Conservation (phyloP, 106 monocot genomes). For the Amphibolis antarctica region DNA sequence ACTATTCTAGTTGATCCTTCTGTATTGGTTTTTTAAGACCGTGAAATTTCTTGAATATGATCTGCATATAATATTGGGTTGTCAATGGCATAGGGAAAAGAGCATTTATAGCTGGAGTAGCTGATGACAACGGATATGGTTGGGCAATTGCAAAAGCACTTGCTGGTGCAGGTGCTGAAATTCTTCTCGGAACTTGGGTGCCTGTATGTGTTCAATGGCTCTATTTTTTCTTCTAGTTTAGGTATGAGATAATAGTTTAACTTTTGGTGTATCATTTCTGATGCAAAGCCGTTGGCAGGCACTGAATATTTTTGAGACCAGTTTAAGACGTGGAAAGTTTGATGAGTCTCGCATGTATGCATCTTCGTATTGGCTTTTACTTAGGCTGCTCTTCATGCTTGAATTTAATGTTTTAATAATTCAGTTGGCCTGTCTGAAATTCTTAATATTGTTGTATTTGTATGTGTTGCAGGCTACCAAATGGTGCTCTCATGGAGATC, state of each 20-base stretch:
- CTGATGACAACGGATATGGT: constrained; percentile 98
- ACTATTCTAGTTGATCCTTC: too few relatives aligned
- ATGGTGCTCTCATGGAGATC: constrained; percentile 90
- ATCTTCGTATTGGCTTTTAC: background rate
- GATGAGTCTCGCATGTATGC: constrained; percentile 68
- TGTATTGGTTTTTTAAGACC: too few relatives aligned
- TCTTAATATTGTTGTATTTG: background rate
- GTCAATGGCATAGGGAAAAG: constrained; percentile 51
- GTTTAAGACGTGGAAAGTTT: constrained; percentile 87
- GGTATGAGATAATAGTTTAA: background rate
- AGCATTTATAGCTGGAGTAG: constrained; percentile 95
- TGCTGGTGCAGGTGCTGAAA: constrained; percentile 94
- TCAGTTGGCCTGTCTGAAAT: too few relatives aligned
- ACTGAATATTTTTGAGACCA: constrained; percentile 92
- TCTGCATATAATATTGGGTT: background rate
- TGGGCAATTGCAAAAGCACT: constrained; percentile 99
- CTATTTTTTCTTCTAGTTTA: background rate
- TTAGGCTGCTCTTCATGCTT: too few relatives aligned
- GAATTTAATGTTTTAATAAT: too few relatives aligned
- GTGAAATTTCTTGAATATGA: too few relatives aligned
- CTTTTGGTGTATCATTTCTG: background rate
- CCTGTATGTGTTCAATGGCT: constrained; percentile 47
- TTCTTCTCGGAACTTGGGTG: constrained; percentile 98
- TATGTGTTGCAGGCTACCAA: constrained; percentile 43
- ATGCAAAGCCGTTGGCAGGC: constrained; percentile 29